A percentile compares a stretch with the other conserved stretches of the same genome.
Conservation (phyloP, 2,329 filamentous ascomycete genomes). For the Beauveria rudraprayagi region DNA sequence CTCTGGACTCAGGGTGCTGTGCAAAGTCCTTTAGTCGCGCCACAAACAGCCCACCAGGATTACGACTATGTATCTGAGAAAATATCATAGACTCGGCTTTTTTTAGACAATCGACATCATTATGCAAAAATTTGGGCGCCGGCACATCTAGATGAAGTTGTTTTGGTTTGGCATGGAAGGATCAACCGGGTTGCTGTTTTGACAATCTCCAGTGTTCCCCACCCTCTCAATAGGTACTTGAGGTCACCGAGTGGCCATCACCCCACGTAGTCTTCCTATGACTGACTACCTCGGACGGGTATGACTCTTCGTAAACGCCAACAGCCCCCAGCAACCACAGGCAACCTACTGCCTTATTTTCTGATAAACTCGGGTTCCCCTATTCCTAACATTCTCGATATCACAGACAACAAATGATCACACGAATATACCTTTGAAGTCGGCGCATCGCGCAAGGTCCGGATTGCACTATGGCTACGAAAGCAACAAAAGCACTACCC, state of each 20-base stretch:
- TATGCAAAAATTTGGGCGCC: too few species aligned
- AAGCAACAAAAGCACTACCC: slow-evolving; percentile 52
- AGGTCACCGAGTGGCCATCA: slow-evolving; percentile 4
- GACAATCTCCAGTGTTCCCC: not conserved
- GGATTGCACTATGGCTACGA: slow-evolving; percentile 41
- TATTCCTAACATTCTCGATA: not conserved
- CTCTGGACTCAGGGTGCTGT: not conserved
- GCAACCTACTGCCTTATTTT: not conserved
- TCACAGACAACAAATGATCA: slow-evolving; percentile 20
- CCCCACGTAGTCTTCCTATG: slow-evolving; percentile 6
- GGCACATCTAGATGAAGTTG: not conserved
- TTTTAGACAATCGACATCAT: too few species aligned
- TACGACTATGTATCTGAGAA: not conserved
- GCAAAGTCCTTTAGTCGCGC: not conserved
- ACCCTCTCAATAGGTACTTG: not conserved
- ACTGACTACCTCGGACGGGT: not conserved
- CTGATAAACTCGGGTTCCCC: not conserved
- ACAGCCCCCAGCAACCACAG: not conserved
- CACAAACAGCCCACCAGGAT: not conserved
- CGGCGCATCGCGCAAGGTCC: slow-evolving; percentile 17
- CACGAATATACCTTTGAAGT: slow-evolving; percentile 19
- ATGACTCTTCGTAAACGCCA: slow-evolving; percentile 2
- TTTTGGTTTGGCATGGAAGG: not conserved
- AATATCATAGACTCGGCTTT: not conserved
- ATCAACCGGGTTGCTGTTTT: not conserved